Evolutionary conservation across 768 basidiomycete genomes (phyloP).

Genomic region (Postia placenta): DNA sequence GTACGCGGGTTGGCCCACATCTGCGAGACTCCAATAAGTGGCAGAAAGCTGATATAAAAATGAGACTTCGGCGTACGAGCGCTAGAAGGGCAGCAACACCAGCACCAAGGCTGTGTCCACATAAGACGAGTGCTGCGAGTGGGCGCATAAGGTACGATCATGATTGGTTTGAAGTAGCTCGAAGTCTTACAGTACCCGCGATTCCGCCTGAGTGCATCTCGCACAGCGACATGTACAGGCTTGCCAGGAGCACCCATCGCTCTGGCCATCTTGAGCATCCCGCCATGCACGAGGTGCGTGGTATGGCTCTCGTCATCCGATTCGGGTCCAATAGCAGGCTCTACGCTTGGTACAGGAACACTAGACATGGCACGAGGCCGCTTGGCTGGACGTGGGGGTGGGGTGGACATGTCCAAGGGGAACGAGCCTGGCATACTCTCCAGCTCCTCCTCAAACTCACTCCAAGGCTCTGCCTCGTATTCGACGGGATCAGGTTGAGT

Average conservation of each 20-base stretch:
- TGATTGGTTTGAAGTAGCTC: slow-evolving; percentile 1
- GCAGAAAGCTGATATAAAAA: too few species aligned
- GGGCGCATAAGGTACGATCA: background rate
- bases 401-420: slow-evolving; percentile 19
- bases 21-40: slow-evolving; percentile 27
- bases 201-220: slow-evolving; percentile 62
- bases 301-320: background rate
- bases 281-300: slow-evolving; percentile 61
- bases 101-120: slow-evolving; percentile 81
- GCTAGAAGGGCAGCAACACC: slow-evolving; percentile 74
- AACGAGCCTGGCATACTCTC: slow-evolving; percentile 23
- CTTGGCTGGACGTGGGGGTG: slow-evolving; percentile 6
- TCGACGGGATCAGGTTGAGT: background rate
- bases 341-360: background rate
- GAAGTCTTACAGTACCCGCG: slow-evolving; percentile 58
- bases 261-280: slow-evolving; percentile 74
- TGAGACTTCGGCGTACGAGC: slow-evolving; percentile 61
- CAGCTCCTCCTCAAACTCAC: slow-evolving; percentile 17
- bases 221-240: slow-evolving; percentile 72
- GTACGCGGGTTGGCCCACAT: slow-evolving; percentile 84
- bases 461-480: slow-evolving; percentile 11
- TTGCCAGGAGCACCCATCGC: slow-evolving; percentile 74
- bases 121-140: slow-evolving; percentile 60
- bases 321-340: background rate
- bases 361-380: slow-evolving; percentile 1